Evolutionary conservation across 2,329 filamentous ascomycete genomes (phyloP).

Genomic region (Truncatella angustata): DNA sequence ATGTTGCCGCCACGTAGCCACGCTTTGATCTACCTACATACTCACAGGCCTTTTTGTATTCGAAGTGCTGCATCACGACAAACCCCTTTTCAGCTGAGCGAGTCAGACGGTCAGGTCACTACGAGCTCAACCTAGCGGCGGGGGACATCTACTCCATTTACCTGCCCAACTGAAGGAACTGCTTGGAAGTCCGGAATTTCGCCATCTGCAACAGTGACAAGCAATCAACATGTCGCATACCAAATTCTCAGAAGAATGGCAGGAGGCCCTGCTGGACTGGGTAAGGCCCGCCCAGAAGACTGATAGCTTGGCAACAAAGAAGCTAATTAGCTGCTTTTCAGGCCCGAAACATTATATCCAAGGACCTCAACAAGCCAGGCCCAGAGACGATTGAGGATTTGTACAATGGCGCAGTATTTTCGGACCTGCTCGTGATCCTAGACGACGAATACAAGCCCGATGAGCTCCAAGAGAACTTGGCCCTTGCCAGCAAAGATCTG

Average conservation of each 20-base stretch:
- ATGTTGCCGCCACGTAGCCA: background rate
- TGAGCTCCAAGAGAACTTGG: constrained; percentile 45
- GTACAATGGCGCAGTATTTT: constrained; percentile 53
- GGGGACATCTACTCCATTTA: background rate
- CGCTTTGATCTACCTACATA: background rate
- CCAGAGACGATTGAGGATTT: constrained; percentile 50
- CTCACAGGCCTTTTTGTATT: background rate
- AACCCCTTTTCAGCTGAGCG: no score
- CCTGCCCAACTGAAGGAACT: background rate
- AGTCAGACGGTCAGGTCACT: no score
- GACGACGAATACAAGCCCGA: constrained; percentile 55
- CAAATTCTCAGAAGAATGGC: constrained; percentile 11
- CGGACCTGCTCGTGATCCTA: constrained; percentile 55
- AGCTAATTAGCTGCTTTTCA: constrained; percentile 12
- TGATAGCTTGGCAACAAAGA: background rate
- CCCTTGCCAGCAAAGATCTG: constrained; percentile 39
- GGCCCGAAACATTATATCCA: constrained; percentile 26
- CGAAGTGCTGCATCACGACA: no score
- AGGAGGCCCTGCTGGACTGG: constrained; percentile 14
- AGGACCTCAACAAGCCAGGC: constrained; percentile 23
- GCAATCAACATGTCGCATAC: constrained; percentile 9
- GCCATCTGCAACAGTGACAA: background rate
- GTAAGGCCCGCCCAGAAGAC: constrained; percentile 18
- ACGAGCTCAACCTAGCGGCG: background rate
- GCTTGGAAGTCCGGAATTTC: background rate